Evolutionary conservation across 257 asterid genomes (phyloP), one percentile per base, ranked within the genome.

Genomic region (Lycium barbarum): DNA sequence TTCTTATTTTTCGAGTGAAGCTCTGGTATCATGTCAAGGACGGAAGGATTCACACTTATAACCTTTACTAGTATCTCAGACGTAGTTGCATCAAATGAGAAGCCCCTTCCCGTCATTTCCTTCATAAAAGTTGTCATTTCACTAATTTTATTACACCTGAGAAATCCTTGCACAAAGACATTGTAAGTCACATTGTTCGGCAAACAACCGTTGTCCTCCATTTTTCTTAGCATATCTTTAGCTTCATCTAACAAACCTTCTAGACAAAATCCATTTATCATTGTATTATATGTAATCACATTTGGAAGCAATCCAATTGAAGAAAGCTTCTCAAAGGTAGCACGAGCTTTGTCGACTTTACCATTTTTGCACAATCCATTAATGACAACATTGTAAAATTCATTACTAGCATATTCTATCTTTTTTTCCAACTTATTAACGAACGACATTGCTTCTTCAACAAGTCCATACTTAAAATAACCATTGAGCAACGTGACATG

Each of bases 191-290:
- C n/a, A 35, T 33, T 35, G 47, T 33, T 1, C 5, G 73, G 73
- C 14, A 66, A 2, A 66, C 38, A 22, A 13, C 38, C 7, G 45
- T 66, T 15, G 9, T 40, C 73, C 20, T 66, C 45, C 45, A 66
- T 66, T 35, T 33, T 66, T 33, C 20, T 66, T 12, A 66, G 73
- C 47, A 33, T 33, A 13, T 6, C 73, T 66, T 33, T 66, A 35
- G 73, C 73, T 66, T 33, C 73, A 33, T 66, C 73, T 5, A 66
- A 66, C 45, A 66, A 33, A 10, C 73, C 73, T 66, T 66, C 20
- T 0, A 13, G 20, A 14, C 73, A 66, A 35, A 66, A 66, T 35
- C 47, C 73, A 6, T 6, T 35, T 0, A 66, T 13, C 73, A 66
- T 0, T 0, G 0, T 0, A 66, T 0, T 66, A 20, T 66, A 66